Evolutionary conservation across 1,284 basidiomycete species (phyloP), one percentile per base, ranked within the genome.

Genomic region (Melampsora americana): DNA sequence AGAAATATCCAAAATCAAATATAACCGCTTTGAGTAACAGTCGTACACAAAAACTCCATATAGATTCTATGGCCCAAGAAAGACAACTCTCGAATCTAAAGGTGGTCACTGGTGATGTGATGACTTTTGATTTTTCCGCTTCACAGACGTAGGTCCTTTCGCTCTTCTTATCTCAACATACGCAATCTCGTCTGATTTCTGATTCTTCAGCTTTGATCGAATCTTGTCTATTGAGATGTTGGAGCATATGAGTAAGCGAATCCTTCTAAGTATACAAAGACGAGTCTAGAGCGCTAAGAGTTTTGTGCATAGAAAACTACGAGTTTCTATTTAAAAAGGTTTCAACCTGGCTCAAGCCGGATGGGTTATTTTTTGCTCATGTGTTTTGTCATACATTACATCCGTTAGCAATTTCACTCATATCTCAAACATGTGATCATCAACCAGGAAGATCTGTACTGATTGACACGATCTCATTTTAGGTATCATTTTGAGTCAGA

Each of bases 151-250:
- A 76, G 80, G 86, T 83, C 28, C 28, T 32, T 53, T 73, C 5
- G n/a, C 28, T 76, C 5, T 59, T 16, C 18, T 53, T 23, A 14
- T 5, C 48, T 9, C 48, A 46, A 77, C 42, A 26, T 66, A 5
- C 18, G 23, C 3, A 12, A 1, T 44, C 7, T 62, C 5, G 39
- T 48, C 7, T 11, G 18, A 64, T 18, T 23, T 46, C 46, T 53
- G 44, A 4, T 30, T 65, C 42, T 50, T 30, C 77, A 90, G 89
- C 73, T 91, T 92, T 81, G 89, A 91, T 80, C 86, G 90, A 72
- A 89, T 91, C 74, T 80, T 91, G 11, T 89, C 89, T 20, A 91
- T 91, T 77, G 90, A 91, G 86, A 91, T 92, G 90, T 90, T 92
- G 78, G 90, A 92, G 80, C 90, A 92, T 81, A 90, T 90, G 89